Evolutionary conservation across 2,329 filamentous ascomycete species (phyloP).

Genomic region (Microsporum canis): DNA sequence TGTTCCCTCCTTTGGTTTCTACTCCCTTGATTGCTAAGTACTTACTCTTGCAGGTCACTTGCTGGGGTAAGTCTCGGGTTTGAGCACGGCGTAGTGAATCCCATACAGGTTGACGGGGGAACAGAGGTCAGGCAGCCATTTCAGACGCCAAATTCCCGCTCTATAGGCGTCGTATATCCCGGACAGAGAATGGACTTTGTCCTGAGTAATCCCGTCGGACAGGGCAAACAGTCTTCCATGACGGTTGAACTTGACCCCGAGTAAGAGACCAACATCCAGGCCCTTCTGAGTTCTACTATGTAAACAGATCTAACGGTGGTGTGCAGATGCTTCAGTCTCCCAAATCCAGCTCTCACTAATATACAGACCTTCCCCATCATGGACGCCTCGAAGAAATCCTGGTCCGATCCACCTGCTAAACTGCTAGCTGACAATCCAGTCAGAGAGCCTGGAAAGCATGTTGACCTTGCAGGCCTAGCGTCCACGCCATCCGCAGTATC

Average conservation of each 20-base stretch:
- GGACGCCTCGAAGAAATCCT: background rate
- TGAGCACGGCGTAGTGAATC: conserved; percentile 20
- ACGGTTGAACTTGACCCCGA: conserved; percentile 28
- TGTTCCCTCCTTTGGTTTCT: too few species aligned
- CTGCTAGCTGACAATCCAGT: conserved; percentile 5
- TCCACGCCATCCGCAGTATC: conserved; percentile 21
- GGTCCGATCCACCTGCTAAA: background rate
- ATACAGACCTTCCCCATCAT: conserved; percentile 29
- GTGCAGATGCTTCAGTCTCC: conserved; percentile 34
- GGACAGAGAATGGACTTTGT: conserved; percentile 38
- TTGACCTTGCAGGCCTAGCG: conserved; percentile 21
- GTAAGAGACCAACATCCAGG: conserved; percentile 16
- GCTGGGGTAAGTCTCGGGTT: conserved; percentile 31
- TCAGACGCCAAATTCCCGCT: conserved; percentile 17
- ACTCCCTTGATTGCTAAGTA: background rate
- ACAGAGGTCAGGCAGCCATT: conserved; percentile 21
- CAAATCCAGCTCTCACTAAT: conserved; percentile 33
- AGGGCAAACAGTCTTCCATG: conserved; percentile 16
- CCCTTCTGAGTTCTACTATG: background rate
- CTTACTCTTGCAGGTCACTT: conserved; percentile 23
- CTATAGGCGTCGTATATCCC: conserved; percentile 33
- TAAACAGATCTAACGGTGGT: conserved; percentile 2
- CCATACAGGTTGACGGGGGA: conserved; percentile 36
- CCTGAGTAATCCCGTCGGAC: conserved; percentile 11
- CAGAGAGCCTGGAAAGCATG: conserved; percentile 5